These are phyloP conservation scores for Malassezia sp. DNA, from an alignment of 1,284 basidiomycete species.

Conservation along the genomic window DNA sequence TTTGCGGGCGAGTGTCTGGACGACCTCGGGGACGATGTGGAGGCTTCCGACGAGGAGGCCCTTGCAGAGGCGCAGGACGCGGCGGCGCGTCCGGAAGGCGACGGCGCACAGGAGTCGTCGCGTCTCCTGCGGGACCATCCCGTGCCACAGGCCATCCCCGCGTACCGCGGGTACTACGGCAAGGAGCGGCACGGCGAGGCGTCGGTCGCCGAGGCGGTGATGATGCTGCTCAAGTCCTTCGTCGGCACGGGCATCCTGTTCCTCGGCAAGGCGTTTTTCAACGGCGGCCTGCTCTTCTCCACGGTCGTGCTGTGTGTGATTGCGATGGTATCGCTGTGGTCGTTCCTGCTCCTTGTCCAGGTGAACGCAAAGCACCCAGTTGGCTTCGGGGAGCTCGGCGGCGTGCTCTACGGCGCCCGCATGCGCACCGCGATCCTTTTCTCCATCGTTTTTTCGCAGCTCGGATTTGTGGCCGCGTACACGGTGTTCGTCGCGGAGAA, in stretches of 20 bases:
- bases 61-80: constrained; percentile 17
- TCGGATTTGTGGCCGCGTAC: constrained; percentile 77
- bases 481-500: constrained; percentile 94
- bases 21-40: constrained; percentile 33
- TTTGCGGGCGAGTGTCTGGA: constrained; percentile 42
- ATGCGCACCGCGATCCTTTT: constrained; percentile 80
- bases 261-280: constrained; percentile 92
- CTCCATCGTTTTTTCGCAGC: constrained; percentile 79
- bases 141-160: constrained; percentile 12
- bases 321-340: constrained; percentile 78
- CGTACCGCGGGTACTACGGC: constrained; percentile 9
- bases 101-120: constrained; percentile 27
- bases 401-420: constrained; percentile 76
- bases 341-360: constrained; percentile 81
- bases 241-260: constrained; percentile 93
- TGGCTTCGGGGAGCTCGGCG: constrained; percentile 93
- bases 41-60: constrained; percentile 27
- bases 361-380: constrained; percentile 80
- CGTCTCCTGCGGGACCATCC: constrained; percentile 22
- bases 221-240: constrained; percentile 63
- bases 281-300: constrained; percentile 89
- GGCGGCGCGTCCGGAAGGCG: constrained; percentile 19
- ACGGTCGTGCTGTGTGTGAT: constrained; percentile 65
- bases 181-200: constrained; percentile 31
- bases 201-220: constrained; percentile 38